Evolutionary conservation across 75 land plant species (phyloP).

Genomic region (Selaginella moellendorffii): DNA sequence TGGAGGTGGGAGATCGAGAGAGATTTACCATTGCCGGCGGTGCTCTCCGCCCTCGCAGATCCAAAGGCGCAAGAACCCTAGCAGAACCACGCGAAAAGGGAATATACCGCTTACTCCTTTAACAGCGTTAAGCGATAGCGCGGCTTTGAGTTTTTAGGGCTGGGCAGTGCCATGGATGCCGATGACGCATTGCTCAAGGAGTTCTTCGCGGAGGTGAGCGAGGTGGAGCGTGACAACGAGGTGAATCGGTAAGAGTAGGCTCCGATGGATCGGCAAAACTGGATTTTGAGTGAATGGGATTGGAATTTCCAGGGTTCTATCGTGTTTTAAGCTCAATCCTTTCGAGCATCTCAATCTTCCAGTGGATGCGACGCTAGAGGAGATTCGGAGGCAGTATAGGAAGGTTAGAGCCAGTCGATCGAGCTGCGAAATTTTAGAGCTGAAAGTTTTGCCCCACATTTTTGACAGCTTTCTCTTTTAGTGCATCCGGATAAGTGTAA

Average conservation of each 20-base stretch:
- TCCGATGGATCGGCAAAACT: no score
- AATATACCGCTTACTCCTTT: no score
- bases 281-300: no score
- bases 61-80: background rate
- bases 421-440: background rate
- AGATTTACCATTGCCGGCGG: background rate
- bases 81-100: background rate
- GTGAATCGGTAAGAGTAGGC: conserved; percentile 55
- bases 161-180: conserved; percentile 13
- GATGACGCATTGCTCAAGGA: conserved; percentile 74
- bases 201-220: conserved; percentile 94
- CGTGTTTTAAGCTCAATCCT: conserved; percentile 94
- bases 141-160: background rate
- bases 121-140: background rate
- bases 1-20: background rate
- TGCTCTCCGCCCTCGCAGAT: background rate
- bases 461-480: conserved; percentile 56
- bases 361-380: conserved; percentile 56
- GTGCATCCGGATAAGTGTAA: conserved; percentile 99
- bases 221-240: conserved; percentile 94
- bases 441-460: background rate
- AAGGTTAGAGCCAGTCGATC: conserved; percentile 29
- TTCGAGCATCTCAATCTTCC: conserved; percentile 88
- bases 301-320: conserved; percentile 39
- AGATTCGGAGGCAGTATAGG: conserved; percentile 81